Evolutionary conservation across 1,139 yeast species (phyloP).

Genomic region (Scheffersomyces cryptocercus): DNA sequence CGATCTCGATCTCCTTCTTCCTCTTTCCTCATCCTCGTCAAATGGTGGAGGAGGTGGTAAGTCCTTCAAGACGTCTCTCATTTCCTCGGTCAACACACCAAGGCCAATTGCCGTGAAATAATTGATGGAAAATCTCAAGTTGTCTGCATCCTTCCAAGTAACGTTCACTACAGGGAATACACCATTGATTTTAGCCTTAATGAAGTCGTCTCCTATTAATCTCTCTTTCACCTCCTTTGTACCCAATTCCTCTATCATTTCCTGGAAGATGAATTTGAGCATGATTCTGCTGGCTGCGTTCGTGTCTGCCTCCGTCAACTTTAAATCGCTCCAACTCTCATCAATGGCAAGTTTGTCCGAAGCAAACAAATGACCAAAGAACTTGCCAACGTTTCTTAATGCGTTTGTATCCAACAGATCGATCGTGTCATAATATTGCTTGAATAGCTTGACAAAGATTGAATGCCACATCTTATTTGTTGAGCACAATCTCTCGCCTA

Average conservation of each 20-base stretch:
- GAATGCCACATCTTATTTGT: constrained; percentile 55
- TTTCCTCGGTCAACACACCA: constrained; percentile 78
- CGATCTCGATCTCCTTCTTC: constrained; percentile 18
- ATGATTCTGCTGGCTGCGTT: constrained; percentile 82
- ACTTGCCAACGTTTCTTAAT: constrained; percentile 76
- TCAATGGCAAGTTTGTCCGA: constrained; percentile 58
- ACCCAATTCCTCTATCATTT: constrained; percentile 79
- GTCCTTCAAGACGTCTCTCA: constrained; percentile 60
- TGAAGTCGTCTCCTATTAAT: constrained; percentile 47
- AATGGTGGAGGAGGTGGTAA: constrained; percentile 26
- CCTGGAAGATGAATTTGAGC: constrained; percentile 77
- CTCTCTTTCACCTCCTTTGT: constrained; percentile 47
- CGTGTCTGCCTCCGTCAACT: constrained; percentile 70
- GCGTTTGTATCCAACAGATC: constrained; percentile 74
- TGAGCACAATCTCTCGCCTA: constrained; percentile 67
- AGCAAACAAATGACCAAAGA: constrained; percentile 85
- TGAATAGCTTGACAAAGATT: constrained; percentile 55
- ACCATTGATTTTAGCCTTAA: constrained; percentile 49
- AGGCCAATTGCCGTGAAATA: constrained; percentile 91
- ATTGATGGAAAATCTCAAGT: constrained; percentile 78
- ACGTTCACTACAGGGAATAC: constrained; percentile 44
- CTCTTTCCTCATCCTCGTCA: constrained; percentile 20
- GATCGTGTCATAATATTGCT: constrained; percentile 54
- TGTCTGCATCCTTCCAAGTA: constrained; percentile 52
- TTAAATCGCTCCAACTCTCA: constrained; percentile 55